A percentile compares a stretch with the other conserved stretches of the same genome.
phyloP scores from a whole-genome alignment of 495 filamentous ascomycete genomes.

The Baudoinia panamericana region DNA sequence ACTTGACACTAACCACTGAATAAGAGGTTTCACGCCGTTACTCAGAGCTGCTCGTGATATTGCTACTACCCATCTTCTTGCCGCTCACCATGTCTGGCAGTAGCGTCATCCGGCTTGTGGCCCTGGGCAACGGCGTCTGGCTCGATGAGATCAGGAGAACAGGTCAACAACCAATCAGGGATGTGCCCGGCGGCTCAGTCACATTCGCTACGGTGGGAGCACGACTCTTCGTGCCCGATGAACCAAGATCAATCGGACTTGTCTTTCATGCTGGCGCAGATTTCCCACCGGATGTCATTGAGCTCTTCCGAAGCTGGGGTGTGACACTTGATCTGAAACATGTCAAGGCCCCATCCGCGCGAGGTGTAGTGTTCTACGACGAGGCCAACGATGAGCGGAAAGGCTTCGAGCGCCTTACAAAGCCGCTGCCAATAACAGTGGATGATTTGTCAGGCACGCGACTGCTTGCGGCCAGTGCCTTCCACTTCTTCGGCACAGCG shows the following conservation, averaged over 20 bases:
- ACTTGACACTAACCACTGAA: too few species aligned
- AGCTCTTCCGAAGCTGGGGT: constrained; percentile 19
- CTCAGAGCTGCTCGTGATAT: too few species aligned
- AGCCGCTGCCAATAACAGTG: constrained; percentile 9
- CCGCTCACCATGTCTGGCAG: too few species aligned
- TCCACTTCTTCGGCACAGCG: constrained; percentile 79
- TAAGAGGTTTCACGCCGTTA: too few species aligned
- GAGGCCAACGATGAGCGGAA: constrained; percentile 8
- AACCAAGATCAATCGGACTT: constrained; percentile 15
- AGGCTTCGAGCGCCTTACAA: constrained; percentile 13
- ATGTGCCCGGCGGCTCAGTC: constrained; percentile 14
- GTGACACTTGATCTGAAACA: constrained; percentile 6
- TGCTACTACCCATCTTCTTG: too few species aligned
- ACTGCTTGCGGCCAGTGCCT: constrained; percentile 54
- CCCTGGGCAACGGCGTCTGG: constrained; percentile 15
- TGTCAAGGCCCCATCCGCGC: constrained; percentile 14
- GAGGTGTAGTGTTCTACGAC: constrained; percentile 18
- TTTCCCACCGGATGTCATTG: constrained; percentile 18
- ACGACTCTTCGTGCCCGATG: constrained; percentile 21
- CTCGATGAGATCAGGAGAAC: constrained; percentile 11
- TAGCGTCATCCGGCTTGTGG: background rate
- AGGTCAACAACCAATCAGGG: background rate
- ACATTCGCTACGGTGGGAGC: constrained; percentile 29
- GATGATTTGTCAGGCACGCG: constrained; percentile 8
- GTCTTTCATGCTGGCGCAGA: constrained; percentile 21